These are phyloP conservation scores for Rubia occidens DNA, from an alignment of 305 asterid species.

Conservation along the genomic window DNA sequence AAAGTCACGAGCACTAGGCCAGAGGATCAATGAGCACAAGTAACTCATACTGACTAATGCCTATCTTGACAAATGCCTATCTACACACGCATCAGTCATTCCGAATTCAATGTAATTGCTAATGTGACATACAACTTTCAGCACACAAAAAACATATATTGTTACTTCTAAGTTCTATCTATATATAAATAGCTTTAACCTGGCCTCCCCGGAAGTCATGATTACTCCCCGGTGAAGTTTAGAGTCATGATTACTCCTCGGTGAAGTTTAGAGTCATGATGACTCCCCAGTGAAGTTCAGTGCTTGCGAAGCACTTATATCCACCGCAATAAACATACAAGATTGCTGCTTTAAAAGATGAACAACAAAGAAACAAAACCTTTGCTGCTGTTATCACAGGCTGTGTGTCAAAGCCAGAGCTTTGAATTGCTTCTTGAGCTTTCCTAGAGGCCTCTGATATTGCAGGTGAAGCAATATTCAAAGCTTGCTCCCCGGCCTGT, in stretches of 20 bases:
- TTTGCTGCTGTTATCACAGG: constrained; percentile 70
- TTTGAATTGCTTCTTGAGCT: constrained; percentile 83
- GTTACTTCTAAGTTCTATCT: not conserved
- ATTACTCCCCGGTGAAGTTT: no score
- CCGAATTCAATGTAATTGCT: not conserved
- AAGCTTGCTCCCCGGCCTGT: constrained; percentile 68
- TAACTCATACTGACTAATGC: not conserved
- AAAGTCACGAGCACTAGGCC: not conserved
- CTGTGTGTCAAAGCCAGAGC: constrained; percentile 68
- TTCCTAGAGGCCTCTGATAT: constrained; percentile 76
- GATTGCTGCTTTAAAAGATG: not conserved
- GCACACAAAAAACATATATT: not conserved
- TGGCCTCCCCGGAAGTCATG: not conserved
- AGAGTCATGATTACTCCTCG: no score
- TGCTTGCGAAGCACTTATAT: not conserved
- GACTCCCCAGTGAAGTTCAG: not conserved
- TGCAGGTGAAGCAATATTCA: constrained; percentile 71
- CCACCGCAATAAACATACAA: not conserved
- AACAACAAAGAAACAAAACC: constrained; percentile 29
- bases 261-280: no score
- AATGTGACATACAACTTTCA: not conserved
- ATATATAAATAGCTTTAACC: not conserved
- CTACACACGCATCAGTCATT: not conserved
- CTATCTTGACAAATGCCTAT: no score
- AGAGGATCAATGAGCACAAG: not conserved